Evolutionary conservation across 352 stramenopile species (phyloP), one percentile per base, ranked within the genome.

Genomic region (Phytophthora sp.): DNA sequence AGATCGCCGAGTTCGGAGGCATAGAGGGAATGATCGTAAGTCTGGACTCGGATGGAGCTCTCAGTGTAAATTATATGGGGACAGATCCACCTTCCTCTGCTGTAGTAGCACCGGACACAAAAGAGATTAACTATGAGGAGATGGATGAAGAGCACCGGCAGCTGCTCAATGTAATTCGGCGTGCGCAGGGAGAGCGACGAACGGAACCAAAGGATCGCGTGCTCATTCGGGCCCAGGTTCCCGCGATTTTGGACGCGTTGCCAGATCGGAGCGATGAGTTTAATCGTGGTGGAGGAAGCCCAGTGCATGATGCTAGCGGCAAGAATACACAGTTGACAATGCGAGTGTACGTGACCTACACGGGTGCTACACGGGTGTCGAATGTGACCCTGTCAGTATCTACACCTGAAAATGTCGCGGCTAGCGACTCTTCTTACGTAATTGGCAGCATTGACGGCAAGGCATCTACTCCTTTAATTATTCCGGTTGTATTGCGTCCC

Each of bases 81-180:
- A 98, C 90, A 1, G 89, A 97, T 48, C 89, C 90, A 15, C 88
- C 88, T 12, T 91, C 87, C 2, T 87, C 83, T 17, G 70, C 88
- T 1, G 76, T 96, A 4, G 81, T 90, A 10, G 72, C 74, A 1
- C 58, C 79, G 2, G 82, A 91, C 27, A 76, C 72, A 15, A 96
- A 96, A 42, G 87, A 96, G 23, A 69, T 97, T 34, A 94, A 96
- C 55, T 97, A 97, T 46, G 89, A 95, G 50, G 87, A 96, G 53
- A 96, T 97, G 72, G 90, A 97, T 51, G 86, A 94, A 46, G 91
- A 97, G 60, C 87, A 97, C 39, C 84, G 89, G 13, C 74, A 88
- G 41, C 62, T 98, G 13, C 74, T 97, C 12, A 89, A 93, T 48
- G 81, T 94, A n/a, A 97, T 97, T 46, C 72, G 89, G 8, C 75